Base-by-base conservation (phyloP, 2,329 filamentous ascomycete genomes). In the Aspergillus versicolor region DNA sequence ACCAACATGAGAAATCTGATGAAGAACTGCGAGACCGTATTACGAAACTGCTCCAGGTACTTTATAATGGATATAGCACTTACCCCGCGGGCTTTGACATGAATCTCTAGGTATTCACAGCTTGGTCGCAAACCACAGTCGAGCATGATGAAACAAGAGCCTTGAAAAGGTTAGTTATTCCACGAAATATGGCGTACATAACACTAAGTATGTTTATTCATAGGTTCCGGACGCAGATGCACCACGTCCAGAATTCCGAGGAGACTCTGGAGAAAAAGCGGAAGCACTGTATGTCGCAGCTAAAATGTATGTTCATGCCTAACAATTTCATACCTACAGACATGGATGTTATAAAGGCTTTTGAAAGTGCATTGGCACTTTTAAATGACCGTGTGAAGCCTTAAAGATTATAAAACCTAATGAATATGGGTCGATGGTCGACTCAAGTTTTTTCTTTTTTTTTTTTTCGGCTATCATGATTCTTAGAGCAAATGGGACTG, bases 161-260 rank as follows among this genome's bases (percentile, higher is more conserved):
- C 22, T 81, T 85, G 61, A 93, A 93, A 73, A 86, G 92, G 88
- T 88, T 72, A 54, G 75, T 58, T 53, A 19, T 4, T 19, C n/a
- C 19, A 45, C 32, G 47, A 17, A 32, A 15, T 19, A 30, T 24
- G 8, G 15, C 30, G 56, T 30, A 6, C 13, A 5, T 17, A 34
- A 52, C 47, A 22, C 52, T 46, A 34, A 57, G 62, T 30, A 34
- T 34, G n/a, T n/a, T n/a, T n/a, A 8, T n/a, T 57, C 42, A 21
- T 52, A 91, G 89, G 54, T 81, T 96, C 45, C 89, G 88, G 68
- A 97, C 92, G 2, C 86, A 92, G 60, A 86, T 88, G 70, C 81
- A 85, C 59, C 89, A 88, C 70, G 90, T 96, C 30, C 85, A 88
- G 60, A 79, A 91, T 43, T 85, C 88, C 0, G 92, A 96, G 70